Base-by-base conservation (phyloP, 257 asterid species). In the Eustoma russellianum region DNA sequence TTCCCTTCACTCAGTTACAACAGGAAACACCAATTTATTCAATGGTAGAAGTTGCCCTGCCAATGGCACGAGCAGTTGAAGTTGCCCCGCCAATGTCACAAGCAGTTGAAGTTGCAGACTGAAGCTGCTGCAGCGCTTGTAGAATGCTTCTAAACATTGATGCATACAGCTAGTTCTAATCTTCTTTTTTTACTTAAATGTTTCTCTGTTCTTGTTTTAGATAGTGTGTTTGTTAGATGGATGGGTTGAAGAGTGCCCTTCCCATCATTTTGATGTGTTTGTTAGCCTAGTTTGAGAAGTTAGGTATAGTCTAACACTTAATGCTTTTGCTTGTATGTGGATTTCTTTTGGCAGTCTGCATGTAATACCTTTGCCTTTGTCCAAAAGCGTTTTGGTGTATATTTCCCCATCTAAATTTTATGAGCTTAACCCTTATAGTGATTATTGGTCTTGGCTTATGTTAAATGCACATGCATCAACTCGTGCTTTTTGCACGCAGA, bases 1-100 rank as follows among this genome's bases (percentile, higher is more conserved):
- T 91, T 59, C 95, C 87, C 72, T 91, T 70, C 73, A 87, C 96
- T 4, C 59, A 72, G 18, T 48, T 48, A 34, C 78, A 65, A 41
- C 66, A 41, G 55, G 12, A 38, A 38, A 8, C 13, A 38, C 51
- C 59, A 5, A 50, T 59, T 15, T 45, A 65, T 18, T 13, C 52
- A 38, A 62, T 53, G 13, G 75, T 56, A 41, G 74, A 65, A 57
- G 68, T 41, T 9, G 46, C 67, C 5, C 12, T 60, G 5, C 49
- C 64, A 17, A 34, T 15, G 59, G n/a, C n/a, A n/a, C n/a, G n/a
- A n/a, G n/a, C n/a, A n/a, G 75, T 56, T 30, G 74, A 65, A 57
- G 68, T 41, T 9, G 45, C 67, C 4, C 11, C 62, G 5, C 49
- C 64, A 17, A 33, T n/a, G 59, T 59, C 52, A 40, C 41, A 56